Evolutionary conservation across 1,284 basidiomycete genomes (phyloP), one percentile per base, ranked within the genome.

Genomic region (Malassezia yamatoensis): DNA sequence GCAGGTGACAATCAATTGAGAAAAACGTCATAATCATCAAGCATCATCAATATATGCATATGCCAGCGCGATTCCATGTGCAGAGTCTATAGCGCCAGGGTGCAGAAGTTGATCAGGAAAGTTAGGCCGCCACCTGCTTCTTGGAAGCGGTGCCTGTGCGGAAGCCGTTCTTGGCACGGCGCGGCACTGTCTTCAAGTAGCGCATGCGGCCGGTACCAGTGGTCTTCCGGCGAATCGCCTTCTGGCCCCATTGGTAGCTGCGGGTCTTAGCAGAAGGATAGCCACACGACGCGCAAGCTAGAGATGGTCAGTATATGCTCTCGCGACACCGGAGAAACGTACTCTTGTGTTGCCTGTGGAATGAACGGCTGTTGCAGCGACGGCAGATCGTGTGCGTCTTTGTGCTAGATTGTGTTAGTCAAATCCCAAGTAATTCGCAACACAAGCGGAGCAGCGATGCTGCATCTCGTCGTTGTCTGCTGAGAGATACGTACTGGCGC

Each of bases 161-260:
- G 83, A 90, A 91, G 59, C 91, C 93, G 77, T 96, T 96, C 87
- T 96, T 96, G 52, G 70, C 68, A 13, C 63, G 61, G 59, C 72
- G 68, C 39, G 69, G 57, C 55, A 74, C 69, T 45, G 60, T 78
- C 83, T 91, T 94, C 79, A 98, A 83, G 83, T 91, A 84, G 66
- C 82, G 81, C 90, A 96, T 94, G 75, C 93, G 84, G 67, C 93
- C 93, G 69, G 93, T 91, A 68, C 93, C 93, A 65, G 91, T 81
- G 62, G 90, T 94, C 85, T 94, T 93, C 84, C 93, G 86, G 80
- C 93, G 86, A 85, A 96, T 96, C 59, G 91, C 93, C 84, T 98
- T 98, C 77, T 85, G 82, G 68, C 90, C 89, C 93, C 93, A 98
- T 80, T 96, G 87, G 80, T 85, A 96, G 72, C 88, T 91, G 76